A percentile compares a stretch with the other conserved stretches of the same genome.
Evolutionary conservation across 495 filamentous ascomycete species (phyloP).

Genomic region (Sphaerosporella brunnea): DNA sequence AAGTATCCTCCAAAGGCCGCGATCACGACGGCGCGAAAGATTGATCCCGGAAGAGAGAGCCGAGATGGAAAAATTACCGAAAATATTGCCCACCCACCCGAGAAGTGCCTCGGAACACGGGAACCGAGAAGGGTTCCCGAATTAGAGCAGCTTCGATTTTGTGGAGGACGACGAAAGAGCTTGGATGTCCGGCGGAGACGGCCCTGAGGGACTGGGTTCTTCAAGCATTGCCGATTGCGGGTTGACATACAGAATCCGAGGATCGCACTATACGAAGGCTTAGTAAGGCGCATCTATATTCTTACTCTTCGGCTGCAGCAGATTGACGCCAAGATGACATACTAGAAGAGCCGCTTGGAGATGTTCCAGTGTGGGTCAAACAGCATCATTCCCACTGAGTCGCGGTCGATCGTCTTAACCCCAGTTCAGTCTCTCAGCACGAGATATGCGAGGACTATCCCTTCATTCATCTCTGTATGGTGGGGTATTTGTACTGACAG

Average conservation of each 20-base stretch:
- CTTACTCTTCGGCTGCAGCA: conserved; percentile 14
- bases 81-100: background rate
- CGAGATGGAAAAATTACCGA: conserved; percentile 16
- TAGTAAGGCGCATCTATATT: conserved; percentile 8
- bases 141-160: conserved; percentile 21
- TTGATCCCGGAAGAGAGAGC: conserved; percentile 13
- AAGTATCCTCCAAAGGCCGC: no score
- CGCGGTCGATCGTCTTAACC: background rate
- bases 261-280: conserved; percentile 10
- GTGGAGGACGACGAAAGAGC: conserved; percentile 20
- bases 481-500: background rate
- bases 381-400: conserved; percentile 1
- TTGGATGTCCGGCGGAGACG: conserved; percentile 4
- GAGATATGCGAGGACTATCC: background rate
- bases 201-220: background rate
- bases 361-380: conserved; percentile 8
- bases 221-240: background rate
- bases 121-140: conserved; percentile 21
- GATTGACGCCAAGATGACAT: conserved; percentile 20
- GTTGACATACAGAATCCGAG: no score
- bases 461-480: background rate
- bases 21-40: no score
- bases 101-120: conserved; percentile 9
- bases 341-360: conserved; percentile 19
- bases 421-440: background rate